Evolutionary conservation across 148 eudicot species (phyloP), one percentile per base, ranked within the genome.

Genomic region (Persicaria tinctoria): DNA sequence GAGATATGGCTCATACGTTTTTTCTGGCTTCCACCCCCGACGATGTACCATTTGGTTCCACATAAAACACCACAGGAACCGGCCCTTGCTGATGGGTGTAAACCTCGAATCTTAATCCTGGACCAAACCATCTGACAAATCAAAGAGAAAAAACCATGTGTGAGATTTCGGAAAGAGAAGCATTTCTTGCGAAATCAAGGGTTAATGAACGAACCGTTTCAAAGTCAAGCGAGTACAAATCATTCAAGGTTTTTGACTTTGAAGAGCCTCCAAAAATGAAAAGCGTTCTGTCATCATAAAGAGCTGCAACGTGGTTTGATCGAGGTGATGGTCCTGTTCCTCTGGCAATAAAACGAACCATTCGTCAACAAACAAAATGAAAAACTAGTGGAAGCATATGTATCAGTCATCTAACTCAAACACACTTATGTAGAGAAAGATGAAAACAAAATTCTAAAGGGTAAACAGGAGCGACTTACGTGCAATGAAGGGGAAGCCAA

Each of bases 401-500:
- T 38, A 9, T 41, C 41, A 78, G 79, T 8, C 54, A 51, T 51
- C 53, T n/a, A 76, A 32, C 54, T 7, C 10, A 3, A 51, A 51
- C 54, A 51, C 10, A 51, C 14, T 51, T 12, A 5, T 53, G 3
- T 3, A 57, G 3, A 57, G 38, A 57, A 57, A 57, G 32, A 57
- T 4, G 32, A 57, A 57, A 20, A 14, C 1, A 57, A 1, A 60
- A 23, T 4, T 8, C 68, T 10, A 12, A 9, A 9, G 68, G 5
- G 17, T 12, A 63, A 38, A 38, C 16, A 64, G 70, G 48, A 66
- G 70, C 48, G 44, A 41, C 99, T 85, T 79, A 95, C 99, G 89
- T 87, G 99, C 92, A 90, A 70, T 88, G 93, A 74, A 95, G 99
- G 76, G 99, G 99, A 63, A 95, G 89, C 99, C 99, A 95, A 50